These are phyloP conservation scores for Syzygium malaccense DNA, from an alignment of 441 rosid genomes.

Conservation along the genomic window DNA sequence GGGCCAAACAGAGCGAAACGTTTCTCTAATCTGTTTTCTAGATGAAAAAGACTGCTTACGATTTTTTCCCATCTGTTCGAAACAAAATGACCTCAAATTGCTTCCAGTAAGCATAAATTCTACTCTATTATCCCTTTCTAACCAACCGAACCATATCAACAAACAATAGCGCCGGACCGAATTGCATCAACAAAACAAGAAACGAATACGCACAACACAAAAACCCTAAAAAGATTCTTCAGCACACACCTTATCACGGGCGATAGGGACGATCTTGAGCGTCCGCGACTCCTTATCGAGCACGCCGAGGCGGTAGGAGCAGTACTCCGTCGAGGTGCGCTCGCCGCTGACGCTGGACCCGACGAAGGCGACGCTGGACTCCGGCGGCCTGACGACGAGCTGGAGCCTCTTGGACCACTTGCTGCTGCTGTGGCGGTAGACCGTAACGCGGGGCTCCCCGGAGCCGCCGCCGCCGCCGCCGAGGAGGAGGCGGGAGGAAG, in stretches of 20 bases:
- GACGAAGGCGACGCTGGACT: slow-evolving; percentile 53
- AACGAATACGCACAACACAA: neutral
- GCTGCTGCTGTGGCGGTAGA: slow-evolving; percentile 38
- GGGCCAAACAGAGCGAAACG: neutral
- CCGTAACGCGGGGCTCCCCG: slow-evolving; percentile 24
- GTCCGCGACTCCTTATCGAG: slow-evolving; percentile 56
- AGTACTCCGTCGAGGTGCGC: slow-evolving; percentile 50
- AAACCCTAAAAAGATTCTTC: neutral
- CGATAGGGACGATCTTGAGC: slow-evolving; percentile 66
- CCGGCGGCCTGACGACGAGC: slow-evolving; percentile 63
- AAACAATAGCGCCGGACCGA: neutral
- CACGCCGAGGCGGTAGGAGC: slow-evolving; percentile 61
- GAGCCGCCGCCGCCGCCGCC: neutral
- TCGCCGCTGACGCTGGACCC: slow-evolving; percentile 66
- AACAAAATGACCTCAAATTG: neutral
- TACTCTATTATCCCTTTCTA: neutral
- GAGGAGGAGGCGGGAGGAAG: neutral
- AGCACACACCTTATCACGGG: slow-evolving; percentile 55
- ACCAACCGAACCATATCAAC: neutral
- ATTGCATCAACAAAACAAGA: neutral
- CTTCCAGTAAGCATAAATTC: neutral
- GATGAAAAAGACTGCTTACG: neutral
- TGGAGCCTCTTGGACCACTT: slow-evolving; percentile 36
- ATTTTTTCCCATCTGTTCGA: neutral
- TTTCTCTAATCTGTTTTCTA: neutral